These are phyloP conservation scores for Spergularia bocconei DNA, from an alignment of 148 eudicot genomes.

Conservation along the genomic window DNA sequence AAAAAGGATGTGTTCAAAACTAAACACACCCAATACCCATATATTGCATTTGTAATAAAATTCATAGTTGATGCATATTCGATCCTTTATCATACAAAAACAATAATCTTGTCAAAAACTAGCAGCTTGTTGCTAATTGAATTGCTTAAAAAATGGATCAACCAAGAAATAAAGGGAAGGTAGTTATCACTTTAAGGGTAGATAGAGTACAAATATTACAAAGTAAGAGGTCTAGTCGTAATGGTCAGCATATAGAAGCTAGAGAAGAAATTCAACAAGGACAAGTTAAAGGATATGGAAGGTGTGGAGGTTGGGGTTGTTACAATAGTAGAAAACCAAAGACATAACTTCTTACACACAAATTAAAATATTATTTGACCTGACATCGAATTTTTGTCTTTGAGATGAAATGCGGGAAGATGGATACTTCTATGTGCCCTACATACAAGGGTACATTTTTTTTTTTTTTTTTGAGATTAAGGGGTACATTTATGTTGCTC, in stretches of 20 bases:
- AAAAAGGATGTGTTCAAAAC: too few species aligned
- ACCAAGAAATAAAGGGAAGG: neutral
- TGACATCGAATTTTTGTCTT: neutral
- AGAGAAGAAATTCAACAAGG: constrained; percentile 30
- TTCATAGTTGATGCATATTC: too few species aligned
- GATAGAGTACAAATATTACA: neutral
- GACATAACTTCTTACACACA: constrained; percentile 7
- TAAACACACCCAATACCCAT: too few species aligned
- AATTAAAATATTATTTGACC: constrained; percentile 21
- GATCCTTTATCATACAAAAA: too few species aligned
- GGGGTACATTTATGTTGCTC: too few species aligned
- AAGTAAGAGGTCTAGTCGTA: neutral
- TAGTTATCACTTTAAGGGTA: constrained; percentile 18
- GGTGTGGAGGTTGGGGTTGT: constrained; percentile 31
- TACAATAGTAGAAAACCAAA: constrained; percentile 20
- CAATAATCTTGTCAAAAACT: too few species aligned
- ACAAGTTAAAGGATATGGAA: constrained; percentile 21
- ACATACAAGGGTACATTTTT: neutral
- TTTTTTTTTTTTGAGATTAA: too few species aligned
- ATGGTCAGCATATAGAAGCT: constrained; percentile 11
- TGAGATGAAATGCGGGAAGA: neutral
- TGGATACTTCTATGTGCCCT: constrained; percentile 3
- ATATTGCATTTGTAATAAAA: too few species aligned
- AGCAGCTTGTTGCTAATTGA: neutral
- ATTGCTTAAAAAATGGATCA: neutral